These are phyloP conservation scores for Articulospora tetracladia DNA, from an alignment of 495 filamentous ascomycete species.

Conservation along the genomic window DNA sequence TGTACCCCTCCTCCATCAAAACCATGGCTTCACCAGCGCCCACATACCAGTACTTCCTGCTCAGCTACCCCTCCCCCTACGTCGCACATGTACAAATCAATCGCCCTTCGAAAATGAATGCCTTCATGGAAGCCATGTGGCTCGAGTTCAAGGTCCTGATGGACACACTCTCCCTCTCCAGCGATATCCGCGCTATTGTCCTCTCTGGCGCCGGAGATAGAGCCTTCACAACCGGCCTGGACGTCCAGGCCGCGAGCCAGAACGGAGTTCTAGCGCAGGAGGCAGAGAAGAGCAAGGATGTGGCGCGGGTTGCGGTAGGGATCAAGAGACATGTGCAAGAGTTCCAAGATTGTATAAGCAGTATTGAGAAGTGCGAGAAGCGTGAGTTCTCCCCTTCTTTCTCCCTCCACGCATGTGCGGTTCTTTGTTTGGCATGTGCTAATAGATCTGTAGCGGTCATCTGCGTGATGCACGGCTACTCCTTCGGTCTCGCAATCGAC, in stretches of 20 bases:
- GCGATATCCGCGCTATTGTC: conserved; percentile 72
- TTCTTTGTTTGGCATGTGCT: neutral
- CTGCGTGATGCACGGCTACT: conserved; percentile 74
- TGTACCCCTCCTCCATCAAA: neutral
- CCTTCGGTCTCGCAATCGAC: conserved; percentile 82
- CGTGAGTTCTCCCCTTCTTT: conserved; percentile 38
- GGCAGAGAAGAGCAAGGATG: conserved; percentile 38
- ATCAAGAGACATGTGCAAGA: conserved; percentile 65
- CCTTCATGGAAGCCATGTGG: conserved; percentile 92
- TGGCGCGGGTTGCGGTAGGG: conserved; percentile 60
- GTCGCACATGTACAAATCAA: conserved; percentile 95
- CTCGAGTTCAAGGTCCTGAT: conserved; percentile 73
- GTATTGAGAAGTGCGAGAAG: conserved; percentile 85
- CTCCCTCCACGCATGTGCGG: neutral
- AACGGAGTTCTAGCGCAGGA: conserved; percentile 28
- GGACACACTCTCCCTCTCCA: conserved; percentile 63
- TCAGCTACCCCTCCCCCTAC: conserved; percentile 65
- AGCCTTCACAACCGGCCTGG: conserved; percentile 82
- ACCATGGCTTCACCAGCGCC: neutral
- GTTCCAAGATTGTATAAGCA: conserved; percentile 74
- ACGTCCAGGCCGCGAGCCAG: conserved; percentile 64
- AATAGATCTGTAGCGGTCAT: conserved; percentile 60
- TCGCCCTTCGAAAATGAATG: conserved; percentile 84
- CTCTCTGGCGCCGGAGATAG: conserved; percentile 78
- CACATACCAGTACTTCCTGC: conserved; percentile 67